Base-by-base conservation (phyloP, 495 filamentous ascomycete genomes). In the Podospora didyma region DNA sequence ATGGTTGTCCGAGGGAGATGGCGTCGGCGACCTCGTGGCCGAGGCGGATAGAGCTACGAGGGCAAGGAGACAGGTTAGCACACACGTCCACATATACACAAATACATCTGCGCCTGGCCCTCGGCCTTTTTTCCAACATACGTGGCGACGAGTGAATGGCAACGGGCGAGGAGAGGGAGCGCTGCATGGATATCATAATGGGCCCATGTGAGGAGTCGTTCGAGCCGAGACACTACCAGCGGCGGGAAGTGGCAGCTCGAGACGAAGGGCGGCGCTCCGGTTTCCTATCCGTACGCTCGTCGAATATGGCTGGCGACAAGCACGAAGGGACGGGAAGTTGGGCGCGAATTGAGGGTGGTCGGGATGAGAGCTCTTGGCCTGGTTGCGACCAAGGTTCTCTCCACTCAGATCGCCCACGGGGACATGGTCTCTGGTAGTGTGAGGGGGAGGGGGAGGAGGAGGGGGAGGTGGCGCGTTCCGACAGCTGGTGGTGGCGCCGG, bases 161-260 rank as follows among this genome's bases (percentile, higher is more conserved):
- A 69, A 76, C 76, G 59, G 77, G 76, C 62, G 77, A 79, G 23
- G 76, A 78, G 53, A 77, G 74, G 51, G 76, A 79, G 58, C 76
- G 76, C 68, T 80, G 76, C 76, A 80, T 80, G 67, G 77, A 76
- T 67, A 78, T 76, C 76, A 80, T 80, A 72, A 62, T 77, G 71
- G 69, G 66, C 68, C 73, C 76, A 74, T 76, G 64, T 51, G 59
- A 57, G 57, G 56, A 49, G 39, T 16, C 4, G 0, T 17, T 59
- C 60, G 53, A 56, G 55, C 22, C 21, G 63, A 59, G 48, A 56
- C 59, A 61, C 67, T 53, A 58, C 60, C 59, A 61, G 53, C 56
- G 46, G 26, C 26, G 26, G 26, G 26, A 9, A 41, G 23, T 55
- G 60, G 26, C 24, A 14, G 28, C 22, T 14, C 48, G 19, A 31